Percentiles rank a stretch among this genome's conserved stretches.
Evolutionary conservation across 164 flowering plant species (phyloP).

Genomic region (Kingdonia uniflora): DNA sequence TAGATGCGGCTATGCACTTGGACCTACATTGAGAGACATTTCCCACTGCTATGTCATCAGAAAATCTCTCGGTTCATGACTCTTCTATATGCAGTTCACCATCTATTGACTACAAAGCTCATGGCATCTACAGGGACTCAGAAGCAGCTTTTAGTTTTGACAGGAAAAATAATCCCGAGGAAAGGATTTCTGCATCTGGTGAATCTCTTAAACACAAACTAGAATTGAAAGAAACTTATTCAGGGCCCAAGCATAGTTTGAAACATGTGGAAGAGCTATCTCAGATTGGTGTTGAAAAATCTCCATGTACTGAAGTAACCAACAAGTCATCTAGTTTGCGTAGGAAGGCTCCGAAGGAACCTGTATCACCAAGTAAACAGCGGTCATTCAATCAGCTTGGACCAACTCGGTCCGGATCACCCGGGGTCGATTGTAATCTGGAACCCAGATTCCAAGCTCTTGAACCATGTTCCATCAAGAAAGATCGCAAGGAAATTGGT

Average conservation of each 20-base stretch:
- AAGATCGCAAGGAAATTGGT: constrained; percentile 22
- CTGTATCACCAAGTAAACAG: constrained; percentile 22
- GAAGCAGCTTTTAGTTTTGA: constrained; percentile 18
- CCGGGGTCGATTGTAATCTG: constrained; percentile 13
- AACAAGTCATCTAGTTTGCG: constrained; percentile 5
- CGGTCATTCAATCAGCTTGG: constrained; percentile 11
- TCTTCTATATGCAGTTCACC: constrained; percentile 9
- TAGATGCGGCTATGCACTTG: constrained; percentile 8
- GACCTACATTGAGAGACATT: constrained; percentile 12
- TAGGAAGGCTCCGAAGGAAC: constrained; percentile 31
- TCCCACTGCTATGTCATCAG: constrained; percentile 15
- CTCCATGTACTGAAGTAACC: too few species aligned
- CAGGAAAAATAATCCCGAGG: constrained; percentile 16
- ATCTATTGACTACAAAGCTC: constrained; percentile 20
- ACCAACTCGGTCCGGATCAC: constrained; percentile 14
- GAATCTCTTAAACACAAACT: constrained; percentile 18
- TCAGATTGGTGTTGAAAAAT: constrained; percentile 3
- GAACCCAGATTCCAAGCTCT: too few species aligned
- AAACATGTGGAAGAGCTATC: constrained; percentile 25
- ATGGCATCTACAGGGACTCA: constrained; percentile 8
- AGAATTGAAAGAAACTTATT: constrained; percentile 17
- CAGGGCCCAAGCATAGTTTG: constrained; percentile 25
- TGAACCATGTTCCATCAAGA: too few species aligned
- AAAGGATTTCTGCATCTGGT: constrained; percentile 10
- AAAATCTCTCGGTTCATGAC: constrained; percentile 20